Evolutionary conservation across 495 filamentous ascomycete genomes (phyloP), one percentile per base, ranked within the genome.

Genomic region (Achaetomiella virescens): DNA sequence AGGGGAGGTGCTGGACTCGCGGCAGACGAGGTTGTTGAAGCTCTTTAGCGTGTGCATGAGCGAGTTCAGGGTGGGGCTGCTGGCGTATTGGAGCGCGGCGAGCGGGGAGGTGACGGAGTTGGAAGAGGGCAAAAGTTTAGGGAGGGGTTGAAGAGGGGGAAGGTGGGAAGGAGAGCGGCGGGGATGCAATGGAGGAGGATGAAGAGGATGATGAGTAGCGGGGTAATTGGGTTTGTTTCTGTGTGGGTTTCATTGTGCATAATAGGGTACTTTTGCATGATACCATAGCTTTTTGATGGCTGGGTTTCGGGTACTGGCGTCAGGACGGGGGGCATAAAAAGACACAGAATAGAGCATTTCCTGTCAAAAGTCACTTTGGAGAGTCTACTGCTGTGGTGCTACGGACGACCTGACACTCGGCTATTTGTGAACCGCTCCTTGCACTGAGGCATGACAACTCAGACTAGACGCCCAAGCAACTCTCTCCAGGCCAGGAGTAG

Each of bases 11-110:
- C 69, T 98, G 36, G 90, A 96, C 65, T 88, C 85, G 35, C 78
- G 91, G 45, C 93, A 98, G 78, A 96, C 92, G 59, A 84, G 88
- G 48, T 70, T 98, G 65, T 69, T 98, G 71, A 98, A 98, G 82
- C 79, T 95, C 67, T 97, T 98, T 75, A 88, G 90, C 50, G 80
- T 95, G 22, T 84, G 84, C 36, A 85, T 89, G 69, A 84, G 90
- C 54, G 92, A 97, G 76, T 98, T 98, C 73, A 81, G 76, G 60
- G 82, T 98, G 21, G 71, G 81, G 59, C 68, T 96, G 53, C 75
- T 88, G 69, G 91, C 90, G 60, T 86, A 87, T 58, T 89, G 86
- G 83, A 82, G 72, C 57, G 75, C 81, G 6, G 78, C 75, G 0
- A 78, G 70, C n/a, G 72, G 77, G 40, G 68, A 81, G 55, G 81